Evolutionary conservation across 2,329 filamentous ascomycete genomes (phyloP).

Genomic region (Aspergillus alliaceus): DNA sequence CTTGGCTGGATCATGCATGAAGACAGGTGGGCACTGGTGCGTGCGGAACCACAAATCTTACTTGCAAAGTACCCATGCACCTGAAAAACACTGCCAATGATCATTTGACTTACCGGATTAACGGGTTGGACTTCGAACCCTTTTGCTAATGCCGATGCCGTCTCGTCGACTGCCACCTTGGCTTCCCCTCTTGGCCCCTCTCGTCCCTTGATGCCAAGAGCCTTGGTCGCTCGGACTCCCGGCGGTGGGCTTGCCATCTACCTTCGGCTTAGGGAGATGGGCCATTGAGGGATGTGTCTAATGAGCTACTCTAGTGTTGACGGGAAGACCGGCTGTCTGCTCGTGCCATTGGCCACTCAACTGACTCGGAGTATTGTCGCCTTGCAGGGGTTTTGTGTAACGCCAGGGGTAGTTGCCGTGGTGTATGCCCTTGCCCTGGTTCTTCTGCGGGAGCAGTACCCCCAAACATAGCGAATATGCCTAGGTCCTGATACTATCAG

Average conservation of each 20-base stretch:
- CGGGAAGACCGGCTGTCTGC: neutral
- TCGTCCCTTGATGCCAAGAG: slow-evolving; percentile 9
- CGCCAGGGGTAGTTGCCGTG: neutral
- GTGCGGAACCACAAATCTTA: neutral
- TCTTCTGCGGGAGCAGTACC: neutral
- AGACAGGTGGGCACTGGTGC: neutral
- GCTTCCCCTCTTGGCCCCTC: neutral
- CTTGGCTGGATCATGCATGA: neutral
- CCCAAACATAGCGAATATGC: neutral
- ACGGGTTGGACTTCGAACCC: neutral
- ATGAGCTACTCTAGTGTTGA: neutral
- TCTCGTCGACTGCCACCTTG: neutral
- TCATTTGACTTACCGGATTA: neutral
- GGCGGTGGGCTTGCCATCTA: slow-evolving; percentile 7
- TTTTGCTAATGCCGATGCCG: neutral
- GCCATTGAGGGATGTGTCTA: neutral
- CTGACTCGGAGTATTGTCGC: slow-evolving; percentile 7
- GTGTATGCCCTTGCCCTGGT: neutral
- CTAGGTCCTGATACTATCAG: slow-evolving; percentile 5
- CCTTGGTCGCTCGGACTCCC: slow-evolving; percentile 9
- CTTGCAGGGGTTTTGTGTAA: slow-evolving; percentile 8
- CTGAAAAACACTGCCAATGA: slow-evolving; percentile 5
- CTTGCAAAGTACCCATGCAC: slow-evolving; percentile 2
- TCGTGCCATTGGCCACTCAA: neutral
- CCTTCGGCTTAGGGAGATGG: neutral